Percentiles rank a stretch among this genome's conserved stretches.
Conservation (phyloP, 2,329 filamentous ascomycete genomes). For the Penicillium sumatraense region DNA sequence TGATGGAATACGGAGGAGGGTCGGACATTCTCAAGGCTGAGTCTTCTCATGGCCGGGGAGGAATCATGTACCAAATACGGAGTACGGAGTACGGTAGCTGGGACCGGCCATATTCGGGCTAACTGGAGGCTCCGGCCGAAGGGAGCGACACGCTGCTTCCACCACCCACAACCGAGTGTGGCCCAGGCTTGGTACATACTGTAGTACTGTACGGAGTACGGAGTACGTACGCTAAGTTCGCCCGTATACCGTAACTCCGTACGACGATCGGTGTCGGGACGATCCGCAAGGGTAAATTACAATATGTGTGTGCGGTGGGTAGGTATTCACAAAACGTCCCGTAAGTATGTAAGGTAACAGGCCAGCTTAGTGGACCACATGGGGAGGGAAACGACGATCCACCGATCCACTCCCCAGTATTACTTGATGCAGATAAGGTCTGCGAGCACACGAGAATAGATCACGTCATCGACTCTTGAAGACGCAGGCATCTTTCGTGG, state of each 20-base stretch:
- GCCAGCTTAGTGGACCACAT: background rate
- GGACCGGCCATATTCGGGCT: background rate
- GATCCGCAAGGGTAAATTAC: no score
- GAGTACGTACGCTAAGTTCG: background rate
- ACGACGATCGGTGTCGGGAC: constrained; percentile 14
- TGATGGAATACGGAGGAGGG: background rate
- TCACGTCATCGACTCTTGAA: constrained; percentile 18
- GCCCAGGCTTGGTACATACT: no score
- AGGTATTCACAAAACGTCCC: background rate
- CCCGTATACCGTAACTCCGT: background rate
- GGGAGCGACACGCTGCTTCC: background rate
- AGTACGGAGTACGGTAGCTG: no score
- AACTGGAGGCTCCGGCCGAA: background rate
- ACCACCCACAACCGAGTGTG: no score
- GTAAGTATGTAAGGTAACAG: background rate
- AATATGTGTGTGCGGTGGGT: no score
- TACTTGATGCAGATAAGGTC: constrained; percentile 2
- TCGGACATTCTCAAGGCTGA: background rate
- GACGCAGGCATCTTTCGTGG: background rate
- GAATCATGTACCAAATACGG: background rate
- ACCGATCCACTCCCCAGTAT: background rate
- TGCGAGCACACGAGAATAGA: constrained; percentile 6
- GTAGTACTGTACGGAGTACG: background rate
- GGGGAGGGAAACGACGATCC: background rate
- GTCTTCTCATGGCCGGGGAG: background rate